Evolutionary conservation across 1,284 basidiomycete genomes (phyloP), one percentile per base, ranked within the genome.

Genomic region (Cutaneotrichosporon sp.): DNA sequence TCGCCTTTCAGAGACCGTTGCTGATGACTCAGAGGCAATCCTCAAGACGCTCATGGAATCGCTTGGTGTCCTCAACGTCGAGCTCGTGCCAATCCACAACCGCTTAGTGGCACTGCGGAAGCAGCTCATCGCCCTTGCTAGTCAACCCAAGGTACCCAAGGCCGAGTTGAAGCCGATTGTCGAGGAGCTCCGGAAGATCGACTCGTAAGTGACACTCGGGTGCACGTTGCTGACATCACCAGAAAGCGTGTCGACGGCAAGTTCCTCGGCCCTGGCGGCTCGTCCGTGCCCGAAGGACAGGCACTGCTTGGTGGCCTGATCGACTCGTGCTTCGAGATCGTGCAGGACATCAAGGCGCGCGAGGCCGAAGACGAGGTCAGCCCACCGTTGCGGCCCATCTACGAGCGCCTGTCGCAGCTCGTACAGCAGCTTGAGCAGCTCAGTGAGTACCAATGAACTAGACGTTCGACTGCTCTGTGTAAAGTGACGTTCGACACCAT

Each of bases 271-370:
- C 92, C 93, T 13, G 92, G 92, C 21, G 95, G 94, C 49, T 83
- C 83, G 6, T 89, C 87, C 50, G 90, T 97, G 0, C 93, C 95
- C 13, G 86, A 90, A 53, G 96, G 94, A 9, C 95, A 97, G 79
- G 91, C 91, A 10, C 80, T 86, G 36, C 75, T 85, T 2, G 82
- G 82, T 14, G 95, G 95, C 1, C 83, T 99, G 34, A 84, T 99
- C 13, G 96, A 99, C 80, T 92, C 96, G 74, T 97, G 93, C 78
- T 99, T 99, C 79, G 95, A 99, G 65, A 91, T 98, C 66, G 85
- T 88, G 51, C 94, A 99, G 81, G 96, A 99, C 79, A 94, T 99
- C 82, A 90, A 91, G 70, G 94, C 95, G 4, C 86, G 92, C 69
- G 92, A 97, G 72, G 92, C 95, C 52, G 91, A 90, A 60, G 95